phyloP scores from a whole-genome alignment of 805 yeast genomes.

The Hanseniaspora clermontiae region DNA sequence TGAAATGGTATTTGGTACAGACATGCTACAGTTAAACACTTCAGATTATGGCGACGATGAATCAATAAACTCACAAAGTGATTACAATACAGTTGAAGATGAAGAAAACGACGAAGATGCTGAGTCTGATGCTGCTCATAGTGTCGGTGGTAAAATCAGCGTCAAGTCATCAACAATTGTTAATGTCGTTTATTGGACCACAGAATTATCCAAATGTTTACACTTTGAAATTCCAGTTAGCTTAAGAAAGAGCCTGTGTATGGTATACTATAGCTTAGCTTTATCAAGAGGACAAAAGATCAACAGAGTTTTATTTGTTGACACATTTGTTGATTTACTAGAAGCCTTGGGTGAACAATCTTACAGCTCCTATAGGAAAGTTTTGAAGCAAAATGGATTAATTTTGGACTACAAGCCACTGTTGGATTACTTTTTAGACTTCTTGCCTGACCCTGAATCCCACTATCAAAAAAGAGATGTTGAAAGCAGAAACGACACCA shows the following conservation, averaged over 20 bases:
- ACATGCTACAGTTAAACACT: constrained; percentile 29
- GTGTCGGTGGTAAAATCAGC: constrained; percentile 45
- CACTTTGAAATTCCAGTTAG: constrained; percentile 62
- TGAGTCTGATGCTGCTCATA: constrained; percentile 28
- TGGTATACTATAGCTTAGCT: constrained; percentile 58
- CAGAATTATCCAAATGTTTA: constrained; percentile 67
- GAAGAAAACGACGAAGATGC: constrained; percentile 22
- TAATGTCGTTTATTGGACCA: constrained; percentile 72
- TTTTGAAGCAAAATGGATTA: constrained; percentile 25
- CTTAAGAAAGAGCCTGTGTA: constrained; percentile 47
- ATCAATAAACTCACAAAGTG: constrained; percentile 33
- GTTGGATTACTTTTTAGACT: constrained; percentile 26
- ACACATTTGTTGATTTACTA: constrained; percentile 42
- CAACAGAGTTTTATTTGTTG: constrained; percentile 47
- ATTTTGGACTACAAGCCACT: constrained; percentile 29
- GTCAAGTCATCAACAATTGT: constrained; percentile 62
- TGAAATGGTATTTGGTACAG: constrained; percentile 43
- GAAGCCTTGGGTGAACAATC: constrained; percentile 32
- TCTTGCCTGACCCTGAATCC: constrained; percentile 37
- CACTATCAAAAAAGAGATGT: constrained; percentile 32
- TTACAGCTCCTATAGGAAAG: constrained; percentile 23
- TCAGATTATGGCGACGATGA: constrained; percentile 27
- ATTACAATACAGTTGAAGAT: constrained; percentile 24
- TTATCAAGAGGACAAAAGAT: constrained; percentile 60
- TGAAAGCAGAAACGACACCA: constrained; percentile 31